Conservation (phyloP, 108 stramenopile genomes). For the Seminavis robusta region DNA sequence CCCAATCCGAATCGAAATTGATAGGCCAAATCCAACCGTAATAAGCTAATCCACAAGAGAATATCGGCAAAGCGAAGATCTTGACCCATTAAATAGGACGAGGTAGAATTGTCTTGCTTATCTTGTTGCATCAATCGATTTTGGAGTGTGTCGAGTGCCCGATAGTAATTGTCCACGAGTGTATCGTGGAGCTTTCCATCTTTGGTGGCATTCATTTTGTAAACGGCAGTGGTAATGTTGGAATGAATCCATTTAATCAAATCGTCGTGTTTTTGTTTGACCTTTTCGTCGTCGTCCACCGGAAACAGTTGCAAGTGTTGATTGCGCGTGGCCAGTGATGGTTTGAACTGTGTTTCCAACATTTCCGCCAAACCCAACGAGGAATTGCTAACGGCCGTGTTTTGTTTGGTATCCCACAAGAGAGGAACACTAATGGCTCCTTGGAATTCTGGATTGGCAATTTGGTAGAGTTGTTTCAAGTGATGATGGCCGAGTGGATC, state of each 20-base stretch:
- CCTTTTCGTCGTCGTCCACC: background rate
- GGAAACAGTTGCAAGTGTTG: slow-evolving; percentile 3
- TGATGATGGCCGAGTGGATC: background rate
- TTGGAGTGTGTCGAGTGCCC: background rate
- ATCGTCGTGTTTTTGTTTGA: background rate
- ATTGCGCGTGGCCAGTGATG: slow-evolving; percentile 10
- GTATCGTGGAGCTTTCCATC: slow-evolving; percentile 7
- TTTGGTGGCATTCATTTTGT: slow-evolving; percentile 11
- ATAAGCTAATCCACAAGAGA: background rate
- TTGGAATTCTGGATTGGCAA: slow-evolving; percentile 3
- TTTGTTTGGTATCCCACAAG: slow-evolving; percentile 7
- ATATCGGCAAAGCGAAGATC: slow-evolving; percentile 1
- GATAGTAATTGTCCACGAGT: slow-evolving; percentile 4
- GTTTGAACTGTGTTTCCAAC: slow-evolving; percentile 8
- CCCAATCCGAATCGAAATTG: slow-evolving; percentile 13
- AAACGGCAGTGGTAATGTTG: slow-evolving; percentile 6
- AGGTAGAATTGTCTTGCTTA: background rate
- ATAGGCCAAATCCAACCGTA: slow-evolving; percentile 7
- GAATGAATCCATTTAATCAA: slow-evolving; percentile 2
- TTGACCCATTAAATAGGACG: background rate
- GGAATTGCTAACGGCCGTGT: slow-evolving; percentile 4
- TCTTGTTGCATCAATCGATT: background rate
- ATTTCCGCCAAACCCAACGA: slow-evolving; percentile 8
- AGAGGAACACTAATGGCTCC: slow-evolving; percentile 8
- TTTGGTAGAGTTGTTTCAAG: slow-evolving; percentile 5